phyloP scores from a whole-genome alignment of 1,284 basidiomycete genomes.

The Malassezia brasiliensis region DNA sequence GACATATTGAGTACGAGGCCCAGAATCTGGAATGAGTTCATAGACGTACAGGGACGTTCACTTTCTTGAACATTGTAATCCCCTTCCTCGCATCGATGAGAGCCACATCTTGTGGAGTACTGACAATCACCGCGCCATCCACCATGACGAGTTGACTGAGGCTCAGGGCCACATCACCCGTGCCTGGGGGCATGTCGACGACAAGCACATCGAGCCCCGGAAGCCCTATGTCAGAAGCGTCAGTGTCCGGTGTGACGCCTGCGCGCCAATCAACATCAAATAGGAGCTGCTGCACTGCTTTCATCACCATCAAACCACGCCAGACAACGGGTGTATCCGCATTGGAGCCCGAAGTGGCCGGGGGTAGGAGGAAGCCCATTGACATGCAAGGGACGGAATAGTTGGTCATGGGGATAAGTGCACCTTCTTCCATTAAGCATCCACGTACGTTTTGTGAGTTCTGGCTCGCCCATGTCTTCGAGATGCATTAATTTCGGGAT shows the following conservation, averaged over 20 bases:
- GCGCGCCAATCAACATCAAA: conserved; percentile 87
- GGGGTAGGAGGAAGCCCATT: conserved; percentile 66
- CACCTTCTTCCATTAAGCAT: conserved; percentile 47
- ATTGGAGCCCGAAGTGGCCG: conserved; percentile 22
- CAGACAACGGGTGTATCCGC: conserved; percentile 76
- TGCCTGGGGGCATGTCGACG: conserved; percentile 94
- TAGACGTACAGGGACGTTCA: conserved; percentile 65
- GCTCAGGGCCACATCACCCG: conserved; percentile 87
- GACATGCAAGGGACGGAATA: conserved; percentile 92
- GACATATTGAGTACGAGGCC: conserved; percentile 86
- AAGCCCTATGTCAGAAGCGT: conserved; percentile 6
- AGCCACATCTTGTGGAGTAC: conserved; percentile 90
- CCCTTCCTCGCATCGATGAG: conserved; percentile 86
- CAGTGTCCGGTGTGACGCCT: conserved; percentile 10
- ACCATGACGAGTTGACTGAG: conserved; percentile 71
- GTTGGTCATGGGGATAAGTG: conserved; percentile 72
- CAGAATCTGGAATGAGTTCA: conserved; percentile 58
- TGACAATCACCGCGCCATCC: conserved; percentile 54
- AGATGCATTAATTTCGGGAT: conserved; percentile 92
- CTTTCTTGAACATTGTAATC: conserved; percentile 82
- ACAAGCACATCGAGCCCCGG: conserved; percentile 67
- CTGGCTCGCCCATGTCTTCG: conserved; percentile 67
- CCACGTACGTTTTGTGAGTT: conserved; percentile 54
- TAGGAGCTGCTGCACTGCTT: conserved; percentile 88
- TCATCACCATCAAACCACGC: conserved; percentile 97